These are phyloP conservation scores for Podila verticillata DNA, from an alignment of 192 early-diverging fungal genomes.

Conservation along the genomic window DNA sequence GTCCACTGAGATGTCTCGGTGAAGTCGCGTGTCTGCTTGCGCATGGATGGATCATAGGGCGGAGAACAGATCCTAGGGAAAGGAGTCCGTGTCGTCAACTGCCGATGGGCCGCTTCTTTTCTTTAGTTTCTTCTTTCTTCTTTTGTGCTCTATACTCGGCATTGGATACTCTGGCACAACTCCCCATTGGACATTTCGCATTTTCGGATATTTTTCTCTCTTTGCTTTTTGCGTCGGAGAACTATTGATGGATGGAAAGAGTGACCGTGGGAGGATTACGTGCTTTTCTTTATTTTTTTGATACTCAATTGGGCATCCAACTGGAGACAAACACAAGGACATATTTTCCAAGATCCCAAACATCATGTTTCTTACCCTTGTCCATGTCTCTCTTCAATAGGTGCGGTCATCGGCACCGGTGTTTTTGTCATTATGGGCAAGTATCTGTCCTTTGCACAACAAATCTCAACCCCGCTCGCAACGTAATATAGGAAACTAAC, in stretches of 20 bases:
- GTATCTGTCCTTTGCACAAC: background rate
- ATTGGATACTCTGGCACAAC: background rate
- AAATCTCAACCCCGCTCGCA: background rate
- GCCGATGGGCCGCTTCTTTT: background rate
- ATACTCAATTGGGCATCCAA: too few species aligned
- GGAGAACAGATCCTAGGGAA: conserved; percentile 5
- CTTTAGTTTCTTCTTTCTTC: background rate
- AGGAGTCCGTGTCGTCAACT: background rate
- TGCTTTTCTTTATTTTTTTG: too few species aligned
- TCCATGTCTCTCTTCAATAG: conserved; percentile 4
- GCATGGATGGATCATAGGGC: background rate
- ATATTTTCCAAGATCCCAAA: too few species aligned
- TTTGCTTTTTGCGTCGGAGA: background rate
- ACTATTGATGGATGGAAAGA: too few species aligned
- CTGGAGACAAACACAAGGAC: too few species aligned
- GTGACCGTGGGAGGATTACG: too few species aligned
- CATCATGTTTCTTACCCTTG: background rate
- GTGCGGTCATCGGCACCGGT: conserved; percentile 47
- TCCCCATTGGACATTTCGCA: background rate
- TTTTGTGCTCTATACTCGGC: background rate
- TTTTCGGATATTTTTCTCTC: background rate
- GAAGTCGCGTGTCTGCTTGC: background rate
- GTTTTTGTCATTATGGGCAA: conserved; percentile 47
- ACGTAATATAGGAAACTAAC: background rate
- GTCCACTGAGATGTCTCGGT: too few species aligned